Conservation (phyloP, 805 yeast genomes). For the Nakazawaea pomicola region DNA sequence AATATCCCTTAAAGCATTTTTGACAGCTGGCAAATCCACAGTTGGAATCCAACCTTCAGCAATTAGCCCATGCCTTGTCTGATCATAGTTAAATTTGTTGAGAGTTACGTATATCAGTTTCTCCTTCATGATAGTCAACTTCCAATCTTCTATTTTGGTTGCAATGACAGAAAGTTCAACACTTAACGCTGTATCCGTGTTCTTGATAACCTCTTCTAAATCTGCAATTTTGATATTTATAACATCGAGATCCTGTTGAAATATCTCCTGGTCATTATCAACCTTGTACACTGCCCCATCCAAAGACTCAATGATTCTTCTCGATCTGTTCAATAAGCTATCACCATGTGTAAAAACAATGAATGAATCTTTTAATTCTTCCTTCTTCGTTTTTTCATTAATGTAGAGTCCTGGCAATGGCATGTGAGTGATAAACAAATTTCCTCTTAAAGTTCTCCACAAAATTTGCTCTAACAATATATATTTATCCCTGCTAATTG, state of each 20-base stretch:
- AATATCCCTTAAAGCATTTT: conserved; percentile 58
- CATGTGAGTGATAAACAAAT: conserved; percentile 71
- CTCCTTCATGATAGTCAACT: conserved; percentile 64
- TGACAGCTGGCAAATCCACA: conserved; percentile 63
- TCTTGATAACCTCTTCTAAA: conserved; percentile 46
- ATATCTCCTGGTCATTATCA: conserved; percentile 33
- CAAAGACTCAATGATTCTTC: conserved; percentile 78
- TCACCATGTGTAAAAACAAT: conserved; percentile 90
- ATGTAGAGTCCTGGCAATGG: conserved; percentile 65
- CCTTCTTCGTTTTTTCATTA: conserved; percentile 51
- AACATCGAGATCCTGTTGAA: conserved; percentile 46
- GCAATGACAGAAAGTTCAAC: conserved; percentile 79
- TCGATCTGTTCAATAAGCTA: conserved; percentile 61
- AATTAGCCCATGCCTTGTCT: conserved; percentile 75
- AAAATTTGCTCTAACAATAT: conserved; percentile 72
- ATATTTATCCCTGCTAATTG: conserved; percentile 66
- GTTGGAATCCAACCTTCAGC: conserved; percentile 98
- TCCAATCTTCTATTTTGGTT: conserved; percentile 72
- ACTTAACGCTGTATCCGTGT: conserved; percentile 63
- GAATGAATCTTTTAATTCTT: conserved; percentile 71
- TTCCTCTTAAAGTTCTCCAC: conserved; percentile 93
- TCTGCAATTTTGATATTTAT: conserved; percentile 38
- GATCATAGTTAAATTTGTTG: conserved; percentile 77
- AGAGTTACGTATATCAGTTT: conserved; percentile 75
- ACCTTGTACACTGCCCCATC: conserved; percentile 74